Evolutionary conservation across 1,139 yeast species (phyloP).

Genomic region (Suhomyces anneliseae): DNA sequence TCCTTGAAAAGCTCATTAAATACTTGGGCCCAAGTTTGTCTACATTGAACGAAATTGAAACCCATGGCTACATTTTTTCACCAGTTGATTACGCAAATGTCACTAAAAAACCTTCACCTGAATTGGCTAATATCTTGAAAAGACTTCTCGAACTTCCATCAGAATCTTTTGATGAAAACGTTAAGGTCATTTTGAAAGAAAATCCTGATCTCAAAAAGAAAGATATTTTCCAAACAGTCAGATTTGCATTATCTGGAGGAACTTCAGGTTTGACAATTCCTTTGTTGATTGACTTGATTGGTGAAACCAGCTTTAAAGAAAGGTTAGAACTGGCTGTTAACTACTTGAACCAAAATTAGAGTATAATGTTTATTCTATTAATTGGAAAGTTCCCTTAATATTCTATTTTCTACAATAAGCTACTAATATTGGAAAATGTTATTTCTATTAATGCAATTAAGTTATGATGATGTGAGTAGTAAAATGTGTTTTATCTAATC

Average conservation of each 20-base stretch:
- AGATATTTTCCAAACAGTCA: conserved; percentile 56
- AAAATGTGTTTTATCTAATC: no score
- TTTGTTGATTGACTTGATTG: conserved; percentile 55
- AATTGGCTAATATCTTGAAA: conserved; percentile 6
- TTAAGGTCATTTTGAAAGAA: conserved; percentile 16
- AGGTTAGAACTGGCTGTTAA: conserved; percentile 28
- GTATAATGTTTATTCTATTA: neutral
- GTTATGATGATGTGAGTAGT: no score
- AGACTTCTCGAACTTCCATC: conserved; percentile 9
- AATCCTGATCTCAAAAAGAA: conserved; percentile 36
- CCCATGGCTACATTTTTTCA: conserved; percentile 52
- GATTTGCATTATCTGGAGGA: conserved; percentile 76
- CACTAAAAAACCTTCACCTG: conserved; percentile 11
- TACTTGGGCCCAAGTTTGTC: conserved; percentile 43
- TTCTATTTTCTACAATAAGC: neutral
- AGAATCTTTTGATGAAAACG: conserved; percentile 8
- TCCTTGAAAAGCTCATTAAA: conserved; percentile 26
- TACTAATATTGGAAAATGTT: no score
- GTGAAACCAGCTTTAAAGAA: conserved; percentile 39
- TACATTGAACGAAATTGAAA: conserved; percentile 48
- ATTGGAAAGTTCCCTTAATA: no score
- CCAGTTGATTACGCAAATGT: conserved; percentile 32
- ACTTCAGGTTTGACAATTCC: conserved; percentile 72
- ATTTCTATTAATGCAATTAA: no score
- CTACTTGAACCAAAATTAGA: no score